These are phyloP conservation scores for Rhododendron kiyosumense DNA, from an alignment of 148 eudicot species.

Conservation along the genomic window DNA sequence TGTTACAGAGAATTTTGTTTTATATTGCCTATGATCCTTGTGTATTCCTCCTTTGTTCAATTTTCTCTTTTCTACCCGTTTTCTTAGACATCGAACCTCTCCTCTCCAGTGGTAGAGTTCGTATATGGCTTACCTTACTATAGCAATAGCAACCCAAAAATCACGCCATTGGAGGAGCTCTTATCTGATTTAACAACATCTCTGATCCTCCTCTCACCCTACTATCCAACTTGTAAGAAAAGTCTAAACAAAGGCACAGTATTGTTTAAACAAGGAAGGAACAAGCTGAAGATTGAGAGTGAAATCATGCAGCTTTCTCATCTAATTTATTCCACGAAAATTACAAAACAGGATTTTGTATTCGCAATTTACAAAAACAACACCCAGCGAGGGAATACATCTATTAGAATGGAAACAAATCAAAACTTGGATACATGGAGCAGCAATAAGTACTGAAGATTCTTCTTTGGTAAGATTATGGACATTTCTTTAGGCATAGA, in stretches of 20 bases:
- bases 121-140: too few species aligned
- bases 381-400: background rate
- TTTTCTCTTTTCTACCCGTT: too few species aligned
- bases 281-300: background rate
- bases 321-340: background rate
- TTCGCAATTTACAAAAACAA: background rate
- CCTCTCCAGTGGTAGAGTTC: too few species aligned
- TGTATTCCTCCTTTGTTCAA: too few species aligned
- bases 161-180: background rate
- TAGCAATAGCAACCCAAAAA: background rate
- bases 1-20: too few species aligned
- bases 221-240: background rate
- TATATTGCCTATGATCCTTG: too few species aligned
- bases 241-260: background rate
- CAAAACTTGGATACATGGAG: background rate
- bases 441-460: slow-evolving; percentile 20
- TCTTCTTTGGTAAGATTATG: slow-evolving; percentile 55
- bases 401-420: background rate
- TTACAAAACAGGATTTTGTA: background rate
- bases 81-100: too few species aligned
- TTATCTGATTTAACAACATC: background rate
- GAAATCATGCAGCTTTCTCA: background rate
- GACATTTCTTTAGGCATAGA: slow-evolving; percentile 47
- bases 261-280: background rate
- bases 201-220: background rate